Conservation (phyloP, 1,284 basidiomycete species). For the Naganishia albida region DNA sequence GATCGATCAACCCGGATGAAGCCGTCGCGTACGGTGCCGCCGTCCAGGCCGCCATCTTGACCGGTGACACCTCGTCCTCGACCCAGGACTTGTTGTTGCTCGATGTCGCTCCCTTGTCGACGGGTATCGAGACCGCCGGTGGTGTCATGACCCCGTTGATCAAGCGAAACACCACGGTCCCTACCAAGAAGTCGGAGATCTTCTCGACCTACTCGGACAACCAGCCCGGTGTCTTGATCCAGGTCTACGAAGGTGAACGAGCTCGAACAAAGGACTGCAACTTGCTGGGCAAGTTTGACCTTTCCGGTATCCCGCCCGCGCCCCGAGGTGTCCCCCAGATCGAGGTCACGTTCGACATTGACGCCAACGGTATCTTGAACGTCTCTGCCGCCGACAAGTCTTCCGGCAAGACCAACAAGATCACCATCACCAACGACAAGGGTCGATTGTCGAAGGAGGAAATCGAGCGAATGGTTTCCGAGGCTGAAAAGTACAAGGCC, state of each 20-base stretch:
- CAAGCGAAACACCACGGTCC: constrained; percentile 92
- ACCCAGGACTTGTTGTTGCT: constrained; percentile 95
- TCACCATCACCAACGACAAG: constrained; percentile 98
- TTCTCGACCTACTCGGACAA: constrained; percentile 99
- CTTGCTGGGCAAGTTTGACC: constrained; percentile 97
- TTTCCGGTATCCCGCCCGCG: constrained; percentile 94
- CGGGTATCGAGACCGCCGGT: constrained; percentile 90
- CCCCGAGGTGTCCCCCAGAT: constrained; percentile 98
- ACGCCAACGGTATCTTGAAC: constrained; percentile 97
- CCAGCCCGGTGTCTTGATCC: constrained; percentile 95
- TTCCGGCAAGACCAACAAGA: constrained; percentile 87
- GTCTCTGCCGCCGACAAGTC: constrained; percentile 97
- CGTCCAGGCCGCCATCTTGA: constrained; percentile 97
- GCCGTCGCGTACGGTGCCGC: constrained; percentile 99
- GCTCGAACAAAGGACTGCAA: constrained; percentile 99
- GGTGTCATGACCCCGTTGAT: constrained; percentile 98
- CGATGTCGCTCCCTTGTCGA: constrained; percentile 84
- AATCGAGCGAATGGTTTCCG: constrained; percentile 93
- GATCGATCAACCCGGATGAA: constrained; percentile 98
- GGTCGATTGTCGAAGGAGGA: constrained; percentile 97
- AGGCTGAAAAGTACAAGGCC: constrained; percentile 75
- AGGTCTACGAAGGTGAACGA: constrained; percentile 99
- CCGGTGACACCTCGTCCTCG: constrained; percentile 97
- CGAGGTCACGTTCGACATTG: constrained; percentile 98
- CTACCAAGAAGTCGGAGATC: constrained; percentile 98